phyloP scores from a whole-genome alignment of 257 asterid species.

The Euphrasia confusa region DNA sequence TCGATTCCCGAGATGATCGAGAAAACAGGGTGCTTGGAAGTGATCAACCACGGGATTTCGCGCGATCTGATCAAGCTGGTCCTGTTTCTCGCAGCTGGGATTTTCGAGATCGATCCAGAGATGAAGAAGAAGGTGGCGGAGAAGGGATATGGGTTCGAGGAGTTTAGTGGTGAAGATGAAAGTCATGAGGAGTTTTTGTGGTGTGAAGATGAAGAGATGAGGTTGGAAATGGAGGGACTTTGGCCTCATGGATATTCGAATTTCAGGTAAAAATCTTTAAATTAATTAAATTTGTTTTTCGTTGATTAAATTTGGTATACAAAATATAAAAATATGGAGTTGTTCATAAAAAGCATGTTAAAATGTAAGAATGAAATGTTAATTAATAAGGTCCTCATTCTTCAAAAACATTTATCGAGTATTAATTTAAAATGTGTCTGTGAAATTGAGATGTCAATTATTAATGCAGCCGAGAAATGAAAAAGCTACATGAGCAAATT shows the following conservation, averaged over 20 bases:
- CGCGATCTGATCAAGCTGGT: slow-evolving; percentile 44
- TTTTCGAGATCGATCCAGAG: slow-evolving; percentile 51
- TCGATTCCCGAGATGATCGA: slow-evolving; percentile 37
- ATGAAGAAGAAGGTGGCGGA: slow-evolving; percentile 40
- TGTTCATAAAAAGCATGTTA: no score
- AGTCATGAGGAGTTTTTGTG: slow-evolving; percentile 62
- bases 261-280: slow-evolving; percentile 50
- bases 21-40: slow-evolving; percentile 62
- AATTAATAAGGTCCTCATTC: no score
- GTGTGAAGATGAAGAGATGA: slow-evolving; percentile 51
- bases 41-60: slow-evolving; percentile 65
- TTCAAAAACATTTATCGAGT: no score
- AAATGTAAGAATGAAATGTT: no score
- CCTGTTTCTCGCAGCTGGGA: slow-evolving; percentile 41
- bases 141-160: slow-evolving; percentile 70
- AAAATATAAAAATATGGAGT: no score
- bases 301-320: no score
- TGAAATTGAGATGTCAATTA: no score
- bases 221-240: slow-evolving; percentile 64
- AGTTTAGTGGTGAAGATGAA: slow-evolving; percentile 49
- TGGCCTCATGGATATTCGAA: slow-evolving; percentile 77
- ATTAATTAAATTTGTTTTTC: no score
- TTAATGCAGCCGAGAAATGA: slow-evolving; percentile 58
- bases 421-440: no score
- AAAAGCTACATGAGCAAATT: slow-evolving; percentile 34